These are phyloP conservation scores for Porcisia hertigi DNA, from an alignment of 208 protist species.

Conservation along the genomic window DNA sequence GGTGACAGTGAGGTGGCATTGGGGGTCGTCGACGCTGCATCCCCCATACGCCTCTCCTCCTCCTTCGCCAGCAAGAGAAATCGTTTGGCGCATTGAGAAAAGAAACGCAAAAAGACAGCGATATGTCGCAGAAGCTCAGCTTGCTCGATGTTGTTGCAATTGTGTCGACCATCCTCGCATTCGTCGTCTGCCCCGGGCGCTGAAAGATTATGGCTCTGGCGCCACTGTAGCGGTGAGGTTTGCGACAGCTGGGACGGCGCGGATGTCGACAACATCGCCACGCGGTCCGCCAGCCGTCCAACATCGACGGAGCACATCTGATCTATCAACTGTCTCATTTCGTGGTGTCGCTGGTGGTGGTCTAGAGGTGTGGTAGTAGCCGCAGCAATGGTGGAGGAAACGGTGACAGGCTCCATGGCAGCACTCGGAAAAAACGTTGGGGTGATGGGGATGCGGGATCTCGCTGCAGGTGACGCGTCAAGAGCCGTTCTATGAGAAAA, in stretches of 20 bases:
- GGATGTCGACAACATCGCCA: constrained; percentile 13
- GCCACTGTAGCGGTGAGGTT: constrained; percentile 21
- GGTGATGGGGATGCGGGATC: neutral
- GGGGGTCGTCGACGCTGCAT: neutral
- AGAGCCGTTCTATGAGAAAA: neutral
- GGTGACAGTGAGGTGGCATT: neutral
- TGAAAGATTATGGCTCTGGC: neutral
- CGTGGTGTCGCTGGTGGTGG: neutral
- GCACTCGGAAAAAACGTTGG: neutral
- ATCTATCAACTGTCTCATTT: constrained; percentile 38
- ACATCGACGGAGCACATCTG: constrained; percentile 44
- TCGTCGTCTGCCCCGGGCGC: neutral
- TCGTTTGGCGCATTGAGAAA: constrained; percentile 18
- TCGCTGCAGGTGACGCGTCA: neutral
- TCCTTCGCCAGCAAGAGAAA: constrained; percentile 17
- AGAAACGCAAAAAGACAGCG: constrained; percentile 21
- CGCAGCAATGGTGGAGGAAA: neutral
- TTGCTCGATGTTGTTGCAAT: neutral
- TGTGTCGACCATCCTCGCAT: neutral
- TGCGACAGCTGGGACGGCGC: neutral
- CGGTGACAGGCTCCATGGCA: neutral
- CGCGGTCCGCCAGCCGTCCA: constrained; percentile 15
- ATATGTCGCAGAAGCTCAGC: constrained; percentile 24
- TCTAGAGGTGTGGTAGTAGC: neutral
- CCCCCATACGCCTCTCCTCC: neutral